phyloP scores from a whole-genome alignment of 2,329 filamentous ascomycete species.

The Didymella pomorum region DNA sequence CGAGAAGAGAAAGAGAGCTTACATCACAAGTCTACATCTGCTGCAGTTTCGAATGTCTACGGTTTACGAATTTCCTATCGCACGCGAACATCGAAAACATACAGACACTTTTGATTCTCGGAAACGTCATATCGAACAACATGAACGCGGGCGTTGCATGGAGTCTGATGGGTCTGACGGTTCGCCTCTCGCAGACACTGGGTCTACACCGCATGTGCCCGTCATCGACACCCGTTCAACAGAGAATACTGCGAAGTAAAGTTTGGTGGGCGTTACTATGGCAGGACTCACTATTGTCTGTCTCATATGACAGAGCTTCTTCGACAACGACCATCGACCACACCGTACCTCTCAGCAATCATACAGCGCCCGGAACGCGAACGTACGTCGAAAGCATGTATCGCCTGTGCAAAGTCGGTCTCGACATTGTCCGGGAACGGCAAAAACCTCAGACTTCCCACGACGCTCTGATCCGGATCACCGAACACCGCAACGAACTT shows the following conservation, averaged over 20 bases:
- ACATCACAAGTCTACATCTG: slow-evolving; percentile 72
- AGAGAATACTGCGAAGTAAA: slow-evolving; percentile 50
- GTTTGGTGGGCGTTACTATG: slow-evolving; percentile 68
- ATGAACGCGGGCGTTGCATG: slow-evolving; percentile 72
- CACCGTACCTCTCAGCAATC: slow-evolving; percentile 49
- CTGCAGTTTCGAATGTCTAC: slow-evolving; percentile 70
- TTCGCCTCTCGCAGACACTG: slow-evolving; percentile 67
- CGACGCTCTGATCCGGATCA: slow-evolving; percentile 63
- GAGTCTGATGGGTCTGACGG: slow-evolving; percentile 66
- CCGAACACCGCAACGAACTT: slow-evolving; percentile 65
- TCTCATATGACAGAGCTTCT: slow-evolving; percentile 68
- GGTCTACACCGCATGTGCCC: slow-evolving; percentile 67
- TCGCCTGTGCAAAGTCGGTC: slow-evolving; percentile 63
- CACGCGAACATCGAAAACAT: slow-evolving; percentile 68
- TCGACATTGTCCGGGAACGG: slow-evolving; percentile 68
- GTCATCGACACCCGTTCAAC: slow-evolving; percentile 59
- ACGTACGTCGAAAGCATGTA: slow-evolving; percentile 67
- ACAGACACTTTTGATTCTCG: slow-evolving; percentile 68
- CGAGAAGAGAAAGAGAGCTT: slow-evolving; percentile 66
- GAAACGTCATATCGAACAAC: slow-evolving; percentile 68
- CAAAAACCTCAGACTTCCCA: slow-evolving; percentile 62
- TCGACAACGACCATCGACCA: slow-evolving; percentile 64
- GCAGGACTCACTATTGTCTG: slow-evolving; percentile 70
- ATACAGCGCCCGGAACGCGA: slow-evolving; percentile 58
- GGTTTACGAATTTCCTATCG: slow-evolving; percentile 70